Conservation (phyloP, 2,329 filamentous ascomycete species). For the Colletotrichum echinochloae region DNA sequence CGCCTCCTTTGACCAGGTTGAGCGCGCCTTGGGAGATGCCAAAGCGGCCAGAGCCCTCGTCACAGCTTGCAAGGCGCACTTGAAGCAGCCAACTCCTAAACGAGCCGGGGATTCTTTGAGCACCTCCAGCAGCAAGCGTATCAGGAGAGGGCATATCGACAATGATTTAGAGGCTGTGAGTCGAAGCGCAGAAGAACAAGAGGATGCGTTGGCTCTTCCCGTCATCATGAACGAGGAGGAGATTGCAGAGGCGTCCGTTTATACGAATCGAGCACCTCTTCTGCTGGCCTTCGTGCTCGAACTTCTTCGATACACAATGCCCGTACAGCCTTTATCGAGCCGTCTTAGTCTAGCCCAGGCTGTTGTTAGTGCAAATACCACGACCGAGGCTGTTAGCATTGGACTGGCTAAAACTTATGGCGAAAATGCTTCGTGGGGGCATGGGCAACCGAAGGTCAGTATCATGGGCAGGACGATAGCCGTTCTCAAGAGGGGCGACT, state of each 20-base stretch:
- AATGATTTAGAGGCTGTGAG: slow-evolving; percentile 40
- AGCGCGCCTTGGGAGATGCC: slow-evolving; percentile 59
- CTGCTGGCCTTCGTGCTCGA: slow-evolving; percentile 84
- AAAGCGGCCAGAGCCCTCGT: slow-evolving; percentile 65
- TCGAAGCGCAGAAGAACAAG: slow-evolving; percentile 63
- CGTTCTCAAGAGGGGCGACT: slow-evolving; percentile 83
- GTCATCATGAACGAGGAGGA: slow-evolving; percentile 67
- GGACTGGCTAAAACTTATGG: slow-evolving; percentile 75
- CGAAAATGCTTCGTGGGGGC: slow-evolving; percentile 78
- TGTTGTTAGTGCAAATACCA: slow-evolving; percentile 84
- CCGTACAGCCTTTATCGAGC: slow-evolving; percentile 86
- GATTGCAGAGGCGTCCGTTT: slow-evolving; percentile 68
- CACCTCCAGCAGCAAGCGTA: slow-evolving; percentile 43
- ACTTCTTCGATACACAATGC: slow-evolving; percentile 83
- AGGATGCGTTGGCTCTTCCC: slow-evolving; percentile 72
- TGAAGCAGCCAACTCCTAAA: slow-evolving; percentile 51
- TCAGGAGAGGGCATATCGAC: slow-evolving; percentile 5
- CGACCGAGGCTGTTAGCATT: slow-evolving; percentile 79
- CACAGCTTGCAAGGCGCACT: slow-evolving; percentile 64
- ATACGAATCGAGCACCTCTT: slow-evolving; percentile 85
- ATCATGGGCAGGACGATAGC: slow-evolving; percentile 80
- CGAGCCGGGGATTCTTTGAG: background rate
- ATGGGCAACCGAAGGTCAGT: slow-evolving; percentile 79
- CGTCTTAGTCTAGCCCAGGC: slow-evolving; percentile 85
- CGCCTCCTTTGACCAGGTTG: slow-evolving; percentile 57